A percentile compares a stretch with the other conserved stretches of the same genome.
These are phyloP conservation scores for Olyra latifolia DNA, from an alignment of 176 grass and related monocot genomes.

Conservation along the genomic window DNA sequence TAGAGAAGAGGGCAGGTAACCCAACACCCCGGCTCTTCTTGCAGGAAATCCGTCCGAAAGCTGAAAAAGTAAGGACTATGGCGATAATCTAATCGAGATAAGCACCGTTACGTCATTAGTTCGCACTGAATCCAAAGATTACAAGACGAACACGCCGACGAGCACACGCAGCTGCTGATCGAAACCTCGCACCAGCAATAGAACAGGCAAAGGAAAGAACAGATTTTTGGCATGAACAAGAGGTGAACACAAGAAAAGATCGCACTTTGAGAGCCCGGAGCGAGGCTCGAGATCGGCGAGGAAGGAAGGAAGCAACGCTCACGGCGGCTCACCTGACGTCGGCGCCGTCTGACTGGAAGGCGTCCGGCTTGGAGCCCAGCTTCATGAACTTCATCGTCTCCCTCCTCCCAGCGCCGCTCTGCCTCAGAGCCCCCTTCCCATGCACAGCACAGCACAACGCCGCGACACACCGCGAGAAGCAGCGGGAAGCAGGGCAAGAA, in stretches of 20 bases:
- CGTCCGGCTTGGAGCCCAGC: constrained; percentile 94
- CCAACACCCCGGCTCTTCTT: not conserved
- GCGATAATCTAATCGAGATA: not conserved
- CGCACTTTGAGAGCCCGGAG: not conserved
- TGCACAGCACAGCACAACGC: not conserved
- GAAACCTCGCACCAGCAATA: not conserved
- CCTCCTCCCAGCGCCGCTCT: not conserved
- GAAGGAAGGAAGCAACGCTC: not conserved
- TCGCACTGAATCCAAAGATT: not conserved
- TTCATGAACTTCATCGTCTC: constrained; percentile 98
- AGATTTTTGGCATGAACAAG: not conserved
- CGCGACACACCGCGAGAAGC: not conserved
- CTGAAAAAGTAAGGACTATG: not conserved
- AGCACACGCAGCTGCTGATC: not conserved
- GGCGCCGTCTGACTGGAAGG: constrained; percentile 78
- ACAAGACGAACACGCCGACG: not conserved
- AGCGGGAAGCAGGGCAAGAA: constrained; percentile 29
- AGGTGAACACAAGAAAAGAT: not conserved
- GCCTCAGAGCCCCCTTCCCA: not conserved
- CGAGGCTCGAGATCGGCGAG: not conserved
- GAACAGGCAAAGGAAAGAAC: not conserved
- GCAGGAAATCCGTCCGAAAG: not conserved
- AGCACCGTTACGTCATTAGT: not conserved
- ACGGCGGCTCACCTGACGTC: constrained; percentile 61
- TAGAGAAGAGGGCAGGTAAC: not conserved